These are phyloP conservation scores for Plantago ovata DNA, from an alignment of 257 asterid species.

Conservation along the genomic window DNA sequence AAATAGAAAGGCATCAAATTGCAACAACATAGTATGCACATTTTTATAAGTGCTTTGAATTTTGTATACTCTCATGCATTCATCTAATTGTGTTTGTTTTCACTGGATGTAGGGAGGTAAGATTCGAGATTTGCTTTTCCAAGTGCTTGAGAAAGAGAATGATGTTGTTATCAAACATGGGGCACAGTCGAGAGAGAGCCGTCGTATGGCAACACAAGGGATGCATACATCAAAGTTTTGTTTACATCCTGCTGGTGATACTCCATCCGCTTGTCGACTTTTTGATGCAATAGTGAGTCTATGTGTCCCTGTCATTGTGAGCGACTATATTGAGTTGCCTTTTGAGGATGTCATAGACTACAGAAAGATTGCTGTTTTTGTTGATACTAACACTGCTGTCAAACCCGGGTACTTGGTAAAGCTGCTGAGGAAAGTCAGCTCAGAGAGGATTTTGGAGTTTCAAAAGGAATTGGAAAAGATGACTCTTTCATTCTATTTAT, in stretches of 20 bases:
- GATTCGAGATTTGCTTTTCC: slow-evolving; percentile 84
- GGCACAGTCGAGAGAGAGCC: slow-evolving; percentile 93
- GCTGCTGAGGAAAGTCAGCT: slow-evolving; percentile 53
- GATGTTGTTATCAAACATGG: slow-evolving; percentile 85
- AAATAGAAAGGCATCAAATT: too few species aligned
- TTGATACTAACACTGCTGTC: slow-evolving; percentile 66
- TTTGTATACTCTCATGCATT: too few species aligned
- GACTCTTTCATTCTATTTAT: slow-evolving; percentile 14
- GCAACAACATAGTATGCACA: too few species aligned
- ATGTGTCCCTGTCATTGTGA: slow-evolving; percentile 89
- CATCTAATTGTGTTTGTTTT: slow-evolving; percentile 16
- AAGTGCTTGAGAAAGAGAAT: slow-evolving; percentile 75
- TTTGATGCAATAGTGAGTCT: slow-evolving; percentile 96
- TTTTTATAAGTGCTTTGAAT: too few species aligned
- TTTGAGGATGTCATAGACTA: slow-evolving; percentile 93
- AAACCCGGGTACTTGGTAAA: slow-evolving; percentile 72
- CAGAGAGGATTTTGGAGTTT: slow-evolving; percentile 59
- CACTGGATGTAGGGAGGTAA: slow-evolving; percentile 72
- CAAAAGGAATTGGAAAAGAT: slow-evolving; percentile 80
- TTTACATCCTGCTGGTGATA: slow-evolving; percentile 99
- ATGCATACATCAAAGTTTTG: slow-evolving; percentile 94
- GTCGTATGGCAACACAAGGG: slow-evolving; percentile 85
- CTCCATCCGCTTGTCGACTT: slow-evolving; percentile 99
- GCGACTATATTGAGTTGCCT: slow-evolving; percentile 90
- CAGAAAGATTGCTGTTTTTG: slow-evolving; percentile 77